A percentile compares a stretch with the other conserved stretches of the same genome.
phyloP scores from a whole-genome alignment of 306 rosid species.

The Bauhinia variegata region DNA sequence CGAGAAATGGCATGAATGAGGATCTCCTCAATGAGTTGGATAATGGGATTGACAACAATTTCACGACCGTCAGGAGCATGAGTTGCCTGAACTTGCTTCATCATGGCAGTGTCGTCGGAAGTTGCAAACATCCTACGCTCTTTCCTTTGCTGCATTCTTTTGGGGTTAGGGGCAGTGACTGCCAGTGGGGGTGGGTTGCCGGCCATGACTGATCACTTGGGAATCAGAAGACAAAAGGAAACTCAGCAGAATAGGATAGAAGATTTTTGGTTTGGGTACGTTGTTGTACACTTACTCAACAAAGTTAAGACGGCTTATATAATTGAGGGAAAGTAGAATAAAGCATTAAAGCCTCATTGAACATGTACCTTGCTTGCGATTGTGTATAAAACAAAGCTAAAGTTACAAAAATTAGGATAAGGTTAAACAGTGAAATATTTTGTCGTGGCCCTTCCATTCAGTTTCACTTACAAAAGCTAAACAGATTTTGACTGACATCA shows the following conservation, averaged over 20 bases:
- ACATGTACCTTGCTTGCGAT: conserved; percentile 83
- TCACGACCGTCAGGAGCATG: conserved; percentile 67
- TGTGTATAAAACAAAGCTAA: conserved; percentile 59
- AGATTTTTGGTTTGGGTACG: conserved; percentile 17
- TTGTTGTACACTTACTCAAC: conserved; percentile 32
- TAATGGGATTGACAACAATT: conserved; percentile 67
- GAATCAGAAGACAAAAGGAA: background rate
- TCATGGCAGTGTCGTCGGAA: conserved; percentile 73
- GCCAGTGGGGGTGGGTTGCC: conserved; percentile 2
- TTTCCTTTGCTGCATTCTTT: conserved; percentile 38
- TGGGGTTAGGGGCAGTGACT: conserved; percentile 6
- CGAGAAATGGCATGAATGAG: conserved; percentile 49
- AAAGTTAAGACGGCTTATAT: conserved; percentile 42
- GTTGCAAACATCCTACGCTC: conserved; percentile 52
- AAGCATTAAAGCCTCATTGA: conserved; percentile 46
- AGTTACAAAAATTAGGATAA: conserved; percentile 40
- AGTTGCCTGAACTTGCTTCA: conserved; percentile 70
- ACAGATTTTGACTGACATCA: conserved; percentile 20
- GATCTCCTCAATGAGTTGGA: conserved; percentile 58
- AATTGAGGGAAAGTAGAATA: conserved; percentile 52
- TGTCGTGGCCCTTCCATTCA: too few relatives aligned
- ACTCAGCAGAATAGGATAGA: background rate
- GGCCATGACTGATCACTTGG: conserved; percentile 41
- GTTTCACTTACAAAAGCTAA: background rate
- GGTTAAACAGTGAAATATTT: background rate